Percentiles rank a stretch among this genome's conserved stretches.
These are phyloP conservation scores for Flammula alnicola DNA, from an alignment of 1,284 basidiomycete species.

Conservation along the genomic window DNA sequence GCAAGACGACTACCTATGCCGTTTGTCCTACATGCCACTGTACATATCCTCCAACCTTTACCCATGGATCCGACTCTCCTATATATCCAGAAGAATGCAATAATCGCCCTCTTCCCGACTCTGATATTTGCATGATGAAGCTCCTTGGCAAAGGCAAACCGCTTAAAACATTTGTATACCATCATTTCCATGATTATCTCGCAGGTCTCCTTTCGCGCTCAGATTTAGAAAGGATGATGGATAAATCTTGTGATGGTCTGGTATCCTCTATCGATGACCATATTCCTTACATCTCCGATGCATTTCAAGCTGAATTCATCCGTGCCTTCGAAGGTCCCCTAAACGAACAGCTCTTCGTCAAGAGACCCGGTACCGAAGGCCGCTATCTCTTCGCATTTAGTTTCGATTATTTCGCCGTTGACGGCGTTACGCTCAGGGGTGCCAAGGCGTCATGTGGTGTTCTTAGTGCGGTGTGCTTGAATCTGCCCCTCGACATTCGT, in stretches of 20 bases:
- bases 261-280: constrained; percentile 10
- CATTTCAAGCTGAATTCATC: constrained; percentile 17
- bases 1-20: constrained; percentile 20
- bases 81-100: constrained; percentile 15
- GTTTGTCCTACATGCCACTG: constrained; percentile 24
- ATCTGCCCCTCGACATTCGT: constrained; percentile 19
- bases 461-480: constrained; percentile 17
- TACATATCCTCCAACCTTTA: constrained; percentile 17
- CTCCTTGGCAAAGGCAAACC: constrained; percentile 3
- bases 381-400: constrained; percentile 20
- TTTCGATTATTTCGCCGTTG: constrained; percentile 22
- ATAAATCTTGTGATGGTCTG: constrained; percentile 18
- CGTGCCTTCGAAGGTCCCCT: constrained; percentile 20
- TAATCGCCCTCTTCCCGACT: constrained; percentile 9
- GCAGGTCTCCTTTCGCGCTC: background rate
- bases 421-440: constrained; percentile 17
- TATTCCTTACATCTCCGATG: constrained; percentile 6
- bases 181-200: constrained; percentile 15
- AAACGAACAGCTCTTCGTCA: constrained; percentile 12
- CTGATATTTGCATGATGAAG: constrained; percentile 3
- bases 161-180: constrained; percentile 8
- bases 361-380: constrained; percentile 16
- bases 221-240: constrained; percentile 17
- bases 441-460: constrained; percentile 15
- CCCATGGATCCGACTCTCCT: constrained; percentile 3